A percentile compares a stretch with the other conserved stretches of the same genome.
These are phyloP conservation scores for Penicillium palitans DNA, from an alignment of 2,329 filamentous ascomycete species.

Conservation along the genomic window DNA sequence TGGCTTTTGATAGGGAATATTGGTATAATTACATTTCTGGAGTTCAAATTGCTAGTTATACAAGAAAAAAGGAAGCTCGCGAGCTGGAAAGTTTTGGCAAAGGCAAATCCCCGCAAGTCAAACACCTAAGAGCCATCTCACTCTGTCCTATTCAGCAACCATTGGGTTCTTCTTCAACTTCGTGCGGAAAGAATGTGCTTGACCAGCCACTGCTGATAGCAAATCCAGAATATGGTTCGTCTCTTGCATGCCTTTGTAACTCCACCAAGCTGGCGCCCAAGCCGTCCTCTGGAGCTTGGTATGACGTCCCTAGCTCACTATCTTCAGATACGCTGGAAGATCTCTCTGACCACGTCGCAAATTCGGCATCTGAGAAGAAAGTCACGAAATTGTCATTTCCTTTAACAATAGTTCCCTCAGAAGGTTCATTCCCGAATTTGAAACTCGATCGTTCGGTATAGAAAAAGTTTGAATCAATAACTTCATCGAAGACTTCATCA, in stretches of 20 bases:
- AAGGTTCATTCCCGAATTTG: not conserved
- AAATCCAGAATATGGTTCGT: constrained; percentile 4
- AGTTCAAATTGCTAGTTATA: not conserved
- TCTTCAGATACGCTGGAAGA: not conserved
- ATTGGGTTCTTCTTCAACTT: not conserved
- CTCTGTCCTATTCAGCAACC: not conserved
- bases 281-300: not conserved
- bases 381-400: not conserved
- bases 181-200: constrained; percentile 14
- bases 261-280: not conserved
- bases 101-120: not conserved
- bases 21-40: not conserved
- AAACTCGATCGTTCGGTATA: not conserved
- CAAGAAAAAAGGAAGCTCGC: not conserved
- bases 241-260: not conserved
- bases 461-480: constrained; percentile 7
- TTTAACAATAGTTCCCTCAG: not conserved
- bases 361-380: not conserved
- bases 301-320: not conserved
- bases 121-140: not conserved
- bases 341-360: not conserved
- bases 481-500: not conserved
- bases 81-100: not conserved
- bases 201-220: constrained; percentile 20
- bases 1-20: not conserved